Base-by-base conservation (phyloP, 331 rosid species). In the Saraca asoca region DNA sequence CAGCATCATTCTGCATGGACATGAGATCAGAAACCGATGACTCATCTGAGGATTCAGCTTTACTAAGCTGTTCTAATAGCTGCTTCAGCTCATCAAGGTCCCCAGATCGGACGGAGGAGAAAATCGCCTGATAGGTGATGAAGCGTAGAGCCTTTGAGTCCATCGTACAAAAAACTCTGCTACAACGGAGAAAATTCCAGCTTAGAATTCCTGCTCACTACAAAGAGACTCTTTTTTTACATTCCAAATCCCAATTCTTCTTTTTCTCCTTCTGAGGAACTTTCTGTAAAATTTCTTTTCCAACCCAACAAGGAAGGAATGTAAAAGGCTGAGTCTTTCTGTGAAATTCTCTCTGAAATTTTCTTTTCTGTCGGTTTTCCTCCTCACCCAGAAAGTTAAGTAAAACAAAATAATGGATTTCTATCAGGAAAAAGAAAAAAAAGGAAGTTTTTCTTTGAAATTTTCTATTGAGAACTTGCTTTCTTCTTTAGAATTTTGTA, bases 1-100 rank as follows among this genome's bases (percentile, higher is more conserved):
- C 97, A 33, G 85, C 80, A 13, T 90, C 98, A 66, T 86, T 93
- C 82, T 83, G 94, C 77, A 93, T 70, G 48, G 85, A 82, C 96
- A 88, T 78, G 62, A 90, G 78, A 78, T 83, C 89, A 78, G 83
- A 79, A 29, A 85, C 46, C 17, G 77, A 13, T 3, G 88, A 81
- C 55, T 76, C 73, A 64, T 83, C 78, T 7, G 83, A 64, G 5
- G 73, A 62, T 61, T 78, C 87, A 16, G 84, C 96, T 34, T 77
- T 77, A 4, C 62, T 68, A 45, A 89, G 73, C 78, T 77, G 70
- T 11, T 86, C 87, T 56, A 88, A 51, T 55, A 82, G 50, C 51
- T 55, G 65, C 45, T 73, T 81, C 43, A 90, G 56, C 18, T 71
- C 75, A 43, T 71, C 85, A 61, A 87, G 85, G 82, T 93, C 90